Conservation (phyloP, 176 grass and related monocot genomes). For the Aegilops tauschii region DNA sequence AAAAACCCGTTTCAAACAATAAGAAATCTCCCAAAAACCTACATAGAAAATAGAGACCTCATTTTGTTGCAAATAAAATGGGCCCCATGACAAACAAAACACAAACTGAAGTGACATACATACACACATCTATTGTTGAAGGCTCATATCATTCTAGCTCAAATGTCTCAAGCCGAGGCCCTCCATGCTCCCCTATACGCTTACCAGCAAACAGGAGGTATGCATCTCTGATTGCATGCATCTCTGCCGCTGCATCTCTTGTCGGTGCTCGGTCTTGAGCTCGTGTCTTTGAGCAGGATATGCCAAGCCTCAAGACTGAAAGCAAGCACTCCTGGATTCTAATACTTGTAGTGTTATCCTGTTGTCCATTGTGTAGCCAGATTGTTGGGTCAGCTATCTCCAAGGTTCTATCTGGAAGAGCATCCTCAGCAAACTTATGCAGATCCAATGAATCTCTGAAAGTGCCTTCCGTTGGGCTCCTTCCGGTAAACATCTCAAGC, state of each 20-base stretch:
- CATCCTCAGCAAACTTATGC: not conserved
- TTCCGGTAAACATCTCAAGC: not conserved
- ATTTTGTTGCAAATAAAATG: too few species aligned
- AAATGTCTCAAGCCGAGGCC: too few species aligned
- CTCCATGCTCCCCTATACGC: too few species aligned
- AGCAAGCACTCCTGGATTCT: not conserved
- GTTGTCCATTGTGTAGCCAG: not conserved
- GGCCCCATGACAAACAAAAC: too few species aligned
- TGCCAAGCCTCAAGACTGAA: not conserved
- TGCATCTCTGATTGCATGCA: not conserved
- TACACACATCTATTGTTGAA: too few species aligned
- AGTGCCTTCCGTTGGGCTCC: not conserved
- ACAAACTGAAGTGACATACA: too few species aligned
- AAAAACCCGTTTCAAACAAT: too few species aligned
- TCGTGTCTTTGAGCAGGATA: not conserved
- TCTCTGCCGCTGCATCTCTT: not conserved
- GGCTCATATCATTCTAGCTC: too few species aligned
- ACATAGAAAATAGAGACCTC: too few species aligned
- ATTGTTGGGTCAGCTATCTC: not conserved
- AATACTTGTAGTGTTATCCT: not conserved
- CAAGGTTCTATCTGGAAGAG: not conserved
- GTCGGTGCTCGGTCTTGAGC: not conserved
- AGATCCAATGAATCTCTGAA: not conserved
- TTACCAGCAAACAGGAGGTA: too few species aligned
- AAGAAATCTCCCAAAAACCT: too few species aligned